phyloP scores from a whole-genome alignment of 2,329 filamentous ascomycete species.

The Talaromyces atroroseus region DNA sequence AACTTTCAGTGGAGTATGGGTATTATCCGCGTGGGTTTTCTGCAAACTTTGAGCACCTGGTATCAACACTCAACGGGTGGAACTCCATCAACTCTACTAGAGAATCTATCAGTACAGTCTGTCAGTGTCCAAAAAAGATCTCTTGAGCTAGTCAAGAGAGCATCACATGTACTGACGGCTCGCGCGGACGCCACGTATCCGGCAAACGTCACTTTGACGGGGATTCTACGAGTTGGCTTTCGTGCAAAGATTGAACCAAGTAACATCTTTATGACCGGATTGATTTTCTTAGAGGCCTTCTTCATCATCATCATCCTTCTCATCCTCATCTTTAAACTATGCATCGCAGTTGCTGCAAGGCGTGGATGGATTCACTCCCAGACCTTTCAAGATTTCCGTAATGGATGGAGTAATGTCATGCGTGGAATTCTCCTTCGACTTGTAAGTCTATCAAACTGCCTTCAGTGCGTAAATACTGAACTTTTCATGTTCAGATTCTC shows the following conservation, averaged over 20 bases:
- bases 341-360: conserved; percentile 70
- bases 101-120: conserved; percentile 66
- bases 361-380: conserved; percentile 72
- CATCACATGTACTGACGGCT: conserved; percentile 44
- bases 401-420: conserved; percentile 85
- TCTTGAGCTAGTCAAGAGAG: conserved; percentile 33
- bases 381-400: conserved; percentile 87
- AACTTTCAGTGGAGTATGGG: conserved; percentile 99
- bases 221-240: conserved; percentile 88
- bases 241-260: conserved; percentile 76
- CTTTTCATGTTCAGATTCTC: conserved; percentile 47
- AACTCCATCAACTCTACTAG: conserved; percentile 73
- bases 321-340: conserved; percentile 72
- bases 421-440: conserved; percentile 92
- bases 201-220: conserved; percentile 55
- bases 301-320: conserved; percentile 67
- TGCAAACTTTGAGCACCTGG: conserved; percentile 88
- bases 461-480: background rate
- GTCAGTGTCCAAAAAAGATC: conserved; percentile 72
- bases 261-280: conserved; percentile 88
- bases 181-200: conserved; percentile 52
- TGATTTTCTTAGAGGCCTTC: conserved; percentile 84
- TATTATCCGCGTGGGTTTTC: conserved; percentile 77
- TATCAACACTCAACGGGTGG: conserved; percentile 92
- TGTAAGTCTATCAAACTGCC: conserved; percentile 20